These are phyloP conservation scores for Saksenaea vasiformis DNA, from an alignment of 371 early-diverging fungal species.

Conservation along the genomic window DNA sequence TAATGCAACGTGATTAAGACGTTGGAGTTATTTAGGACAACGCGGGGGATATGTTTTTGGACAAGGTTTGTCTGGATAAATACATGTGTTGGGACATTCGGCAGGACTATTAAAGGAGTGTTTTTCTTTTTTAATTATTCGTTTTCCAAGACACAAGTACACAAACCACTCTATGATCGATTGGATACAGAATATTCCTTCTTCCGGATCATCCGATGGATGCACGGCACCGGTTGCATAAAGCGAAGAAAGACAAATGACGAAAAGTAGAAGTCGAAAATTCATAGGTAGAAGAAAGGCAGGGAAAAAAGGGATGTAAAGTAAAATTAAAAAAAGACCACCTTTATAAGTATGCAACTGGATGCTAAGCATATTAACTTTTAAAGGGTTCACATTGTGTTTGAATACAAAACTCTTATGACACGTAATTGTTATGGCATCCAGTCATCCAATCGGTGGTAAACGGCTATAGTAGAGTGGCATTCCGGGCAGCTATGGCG, in stretches of 20 bases:
- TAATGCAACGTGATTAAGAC: not conserved
- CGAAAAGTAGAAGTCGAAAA: not conserved
- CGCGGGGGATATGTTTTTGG: not conserved
- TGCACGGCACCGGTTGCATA: not conserved
- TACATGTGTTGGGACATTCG: not conserved
- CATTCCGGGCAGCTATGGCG: conserved; percentile 16
- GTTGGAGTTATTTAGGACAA: not conserved
- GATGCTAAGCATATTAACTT: too few species aligned
- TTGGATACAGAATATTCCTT: not conserved
- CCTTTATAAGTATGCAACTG: too few species aligned
- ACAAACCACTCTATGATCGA: not conserved
- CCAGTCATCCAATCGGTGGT: not conserved
- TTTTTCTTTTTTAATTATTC: too few species aligned
- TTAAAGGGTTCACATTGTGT: not conserved
- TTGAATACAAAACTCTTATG: not conserved
- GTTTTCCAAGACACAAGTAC: too few species aligned
- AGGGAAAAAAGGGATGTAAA: not conserved
- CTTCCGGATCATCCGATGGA: not conserved
- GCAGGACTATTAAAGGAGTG: not conserved
- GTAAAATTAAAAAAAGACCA: not conserved
- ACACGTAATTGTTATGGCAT: not conserved
- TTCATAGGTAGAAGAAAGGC: not conserved
- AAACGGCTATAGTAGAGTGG: conserved; percentile 8
- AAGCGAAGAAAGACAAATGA: not conserved
- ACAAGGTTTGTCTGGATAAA: not conserved